These are phyloP conservation scores for Wickerhamiella azymoides DNA, from an alignment of 805 yeast genomes.

Conservation along the genomic window DNA sequence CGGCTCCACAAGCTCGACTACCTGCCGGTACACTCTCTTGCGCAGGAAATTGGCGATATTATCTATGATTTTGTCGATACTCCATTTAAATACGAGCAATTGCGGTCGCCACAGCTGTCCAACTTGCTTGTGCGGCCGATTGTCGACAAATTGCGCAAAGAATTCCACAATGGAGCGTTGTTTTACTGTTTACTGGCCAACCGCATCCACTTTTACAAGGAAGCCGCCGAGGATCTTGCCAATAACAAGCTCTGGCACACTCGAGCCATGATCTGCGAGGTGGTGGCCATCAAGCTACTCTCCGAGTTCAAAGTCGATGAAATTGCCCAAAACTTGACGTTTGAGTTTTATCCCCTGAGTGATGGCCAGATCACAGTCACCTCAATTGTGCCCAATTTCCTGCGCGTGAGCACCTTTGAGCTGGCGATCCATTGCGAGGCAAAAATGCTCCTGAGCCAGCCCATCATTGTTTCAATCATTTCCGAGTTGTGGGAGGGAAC, in stretches of 20 bases:
- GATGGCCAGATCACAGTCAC: constrained; percentile 20
- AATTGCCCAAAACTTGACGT: constrained; percentile 34
- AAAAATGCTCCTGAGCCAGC: constrained; percentile 39
- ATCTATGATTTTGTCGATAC: constrained; percentile 32
- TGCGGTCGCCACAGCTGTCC: constrained; percentile 38
- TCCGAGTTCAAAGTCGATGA: constrained; percentile 30
- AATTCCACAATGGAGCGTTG: constrained; percentile 22
- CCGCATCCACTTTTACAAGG: constrained; percentile 27
- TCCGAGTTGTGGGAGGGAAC: constrained; percentile 41
- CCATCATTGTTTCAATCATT: constrained; percentile 34
- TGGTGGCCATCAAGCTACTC: constrained; percentile 37
- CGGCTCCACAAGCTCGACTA: constrained; percentile 20
- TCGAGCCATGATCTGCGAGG: constrained; percentile 38
- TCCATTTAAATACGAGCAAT: constrained; percentile 37
- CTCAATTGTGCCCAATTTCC: constrained; percentile 21
- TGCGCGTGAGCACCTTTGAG: constrained; percentile 36
- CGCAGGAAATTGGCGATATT: constrained; percentile 29
- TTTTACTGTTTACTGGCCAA: constrained; percentile 29
- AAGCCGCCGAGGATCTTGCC: constrained; percentile 23
- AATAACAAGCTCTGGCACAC: constrained; percentile 28
- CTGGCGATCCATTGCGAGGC: constrained; percentile 40
- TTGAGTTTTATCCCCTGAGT: constrained; percentile 33
- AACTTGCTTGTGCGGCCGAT: constrained; percentile 36
- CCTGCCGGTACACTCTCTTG: constrained; percentile 25
- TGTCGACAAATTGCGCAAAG: constrained; percentile 24